phyloP scores from a whole-genome alignment of 371 early-diverging fungal genomes.

The Mortierella sp. region DNA sequence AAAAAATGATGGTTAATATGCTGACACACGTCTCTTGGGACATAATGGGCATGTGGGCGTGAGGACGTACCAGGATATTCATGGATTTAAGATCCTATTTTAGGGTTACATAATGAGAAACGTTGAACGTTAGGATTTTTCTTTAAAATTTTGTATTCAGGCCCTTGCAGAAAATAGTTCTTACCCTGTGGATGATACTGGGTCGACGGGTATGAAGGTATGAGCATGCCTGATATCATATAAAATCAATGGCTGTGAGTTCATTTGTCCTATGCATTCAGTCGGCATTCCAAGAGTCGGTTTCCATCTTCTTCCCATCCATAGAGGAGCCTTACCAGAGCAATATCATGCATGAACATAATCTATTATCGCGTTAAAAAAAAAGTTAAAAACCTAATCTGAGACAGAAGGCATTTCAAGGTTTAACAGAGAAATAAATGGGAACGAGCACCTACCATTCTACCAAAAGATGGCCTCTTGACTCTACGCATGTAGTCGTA shows the following conservation, averaged over 20 bases:
- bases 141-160: background rate
- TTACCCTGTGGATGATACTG: conserved; percentile 67
- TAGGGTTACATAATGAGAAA: conserved; percentile 5
- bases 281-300: too few relatives aligned
- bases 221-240: conserved; percentile 18
- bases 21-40: too few relatives aligned
- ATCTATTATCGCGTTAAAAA: conserved; percentile 48
- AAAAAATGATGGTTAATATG: background rate
- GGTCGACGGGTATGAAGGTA: conserved; percentile 67
- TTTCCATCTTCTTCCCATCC: background rate
- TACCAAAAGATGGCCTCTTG: conserved; percentile 73
- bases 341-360: conserved; percentile 88
- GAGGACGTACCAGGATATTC: conserved; percentile 74
- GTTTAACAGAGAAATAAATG: background rate
- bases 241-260: too few relatives aligned
- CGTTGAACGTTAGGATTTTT: background rate
- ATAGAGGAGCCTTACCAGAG: conserved; percentile 49
- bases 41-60: background rate
- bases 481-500: conserved; percentile 79
- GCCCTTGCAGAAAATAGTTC: background rate
- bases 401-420: background rate
- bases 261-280: too few relatives aligned
- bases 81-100: conserved; percentile 85
- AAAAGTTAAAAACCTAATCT: background rate
- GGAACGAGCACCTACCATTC: conserved; percentile 50